A percentile compares a stretch with the other conserved stretches of the same genome.
Evolutionary conservation across 257 asterid species (phyloP).

Genomic region (Agastache rugosa): DNA sequence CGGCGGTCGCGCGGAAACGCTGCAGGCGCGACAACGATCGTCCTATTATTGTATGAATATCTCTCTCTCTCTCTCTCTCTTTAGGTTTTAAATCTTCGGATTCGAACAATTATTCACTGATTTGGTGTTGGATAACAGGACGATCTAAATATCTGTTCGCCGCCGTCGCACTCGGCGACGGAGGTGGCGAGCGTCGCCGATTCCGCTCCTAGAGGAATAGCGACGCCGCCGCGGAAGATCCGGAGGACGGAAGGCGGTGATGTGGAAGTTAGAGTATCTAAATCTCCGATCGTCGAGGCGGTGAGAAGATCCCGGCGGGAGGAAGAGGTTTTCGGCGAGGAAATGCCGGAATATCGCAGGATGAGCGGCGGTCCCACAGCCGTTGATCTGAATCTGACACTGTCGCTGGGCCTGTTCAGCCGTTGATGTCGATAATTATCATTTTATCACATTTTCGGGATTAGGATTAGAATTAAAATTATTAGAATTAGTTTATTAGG

Average conservation of each 20-base stretch:
- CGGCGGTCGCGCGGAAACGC: conserved; percentile 33
- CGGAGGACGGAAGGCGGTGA: conserved; percentile 2
- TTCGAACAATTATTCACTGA: neutral
- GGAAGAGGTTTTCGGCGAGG: neutral
- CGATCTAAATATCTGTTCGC: neutral
- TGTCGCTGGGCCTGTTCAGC: neutral
- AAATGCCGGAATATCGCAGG: neutral
- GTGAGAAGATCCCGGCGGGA: conserved; percentile 5
- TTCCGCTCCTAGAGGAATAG: neutral
- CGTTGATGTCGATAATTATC: conserved; percentile 1
- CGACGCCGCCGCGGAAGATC: conserved; percentile 1
- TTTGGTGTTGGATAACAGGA: conserved; percentile 31
- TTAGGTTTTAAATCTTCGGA: neutral
- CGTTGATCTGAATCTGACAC: conserved; percentile 24
- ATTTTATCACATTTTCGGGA: neutral
- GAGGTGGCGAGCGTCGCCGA: conserved; percentile 19
- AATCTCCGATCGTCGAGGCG: neutral
- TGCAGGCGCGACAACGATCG: conserved; percentile 34
- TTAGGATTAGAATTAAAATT: conserved; percentile 17
- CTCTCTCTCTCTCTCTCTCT: neutral
- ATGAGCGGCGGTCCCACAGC: neutral
- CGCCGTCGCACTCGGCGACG: neutral
- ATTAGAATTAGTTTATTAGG: conserved; percentile 6
- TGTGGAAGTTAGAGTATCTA: neutral
- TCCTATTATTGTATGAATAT: conserved; percentile 36